Percentiles rank a stretch among this genome's conserved stretches.
Evolutionary conservation across 2,329 filamentous ascomycete species (phyloP).

Genomic region (Epichloe amarillans): DNA sequence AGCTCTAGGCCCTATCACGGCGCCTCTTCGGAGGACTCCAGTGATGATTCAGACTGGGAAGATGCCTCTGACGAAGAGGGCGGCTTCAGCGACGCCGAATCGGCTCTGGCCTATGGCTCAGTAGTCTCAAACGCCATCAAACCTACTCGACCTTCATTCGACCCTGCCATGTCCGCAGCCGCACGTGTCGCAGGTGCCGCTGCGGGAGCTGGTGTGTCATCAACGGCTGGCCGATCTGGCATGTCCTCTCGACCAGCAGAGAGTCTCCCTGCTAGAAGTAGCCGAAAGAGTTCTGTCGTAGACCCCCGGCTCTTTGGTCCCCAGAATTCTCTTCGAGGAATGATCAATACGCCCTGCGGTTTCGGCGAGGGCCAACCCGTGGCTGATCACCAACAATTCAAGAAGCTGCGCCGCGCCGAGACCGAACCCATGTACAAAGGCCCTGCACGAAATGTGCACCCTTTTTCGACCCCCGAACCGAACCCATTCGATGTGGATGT

Average conservation of each 20-base stretch:
- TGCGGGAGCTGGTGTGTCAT: conserved; percentile 14
- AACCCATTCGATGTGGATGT: conserved; percentile 44
- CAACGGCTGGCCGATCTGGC: conserved; percentile 1
- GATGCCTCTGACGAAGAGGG: conserved; percentile 36
- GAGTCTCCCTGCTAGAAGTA: conserved; percentile 9
- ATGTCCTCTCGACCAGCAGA: conserved; percentile 2
- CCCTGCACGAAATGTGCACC: conserved; percentile 49
- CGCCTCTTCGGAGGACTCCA: conserved; percentile 14
- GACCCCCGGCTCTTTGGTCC: conserved; percentile 45
- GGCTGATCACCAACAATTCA: conserved; percentile 14
- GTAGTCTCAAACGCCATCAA: conserved; percentile 13
- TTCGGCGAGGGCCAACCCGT: conserved; percentile 27
- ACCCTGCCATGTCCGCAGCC: conserved; percentile 9
- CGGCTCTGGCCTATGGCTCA: conserved; percentile 25
- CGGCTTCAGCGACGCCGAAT: conserved; percentile 23
- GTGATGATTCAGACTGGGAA: conserved; percentile 44
- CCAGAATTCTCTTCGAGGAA: conserved; percentile 45
- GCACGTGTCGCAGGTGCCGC: conserved; percentile 23
- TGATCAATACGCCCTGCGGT: conserved; percentile 37
- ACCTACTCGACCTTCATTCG: conserved; percentile 4
- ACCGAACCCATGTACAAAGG: conserved; percentile 10
- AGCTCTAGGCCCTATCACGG: conserved; percentile 25
- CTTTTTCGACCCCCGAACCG: conserved; percentile 53
- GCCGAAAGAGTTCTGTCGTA: conserved; percentile 35
- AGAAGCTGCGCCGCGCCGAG: conserved; percentile 11